Evolutionary conservation across 345 rosid species (phyloP).

Genomic region (Firmiana major): DNA sequence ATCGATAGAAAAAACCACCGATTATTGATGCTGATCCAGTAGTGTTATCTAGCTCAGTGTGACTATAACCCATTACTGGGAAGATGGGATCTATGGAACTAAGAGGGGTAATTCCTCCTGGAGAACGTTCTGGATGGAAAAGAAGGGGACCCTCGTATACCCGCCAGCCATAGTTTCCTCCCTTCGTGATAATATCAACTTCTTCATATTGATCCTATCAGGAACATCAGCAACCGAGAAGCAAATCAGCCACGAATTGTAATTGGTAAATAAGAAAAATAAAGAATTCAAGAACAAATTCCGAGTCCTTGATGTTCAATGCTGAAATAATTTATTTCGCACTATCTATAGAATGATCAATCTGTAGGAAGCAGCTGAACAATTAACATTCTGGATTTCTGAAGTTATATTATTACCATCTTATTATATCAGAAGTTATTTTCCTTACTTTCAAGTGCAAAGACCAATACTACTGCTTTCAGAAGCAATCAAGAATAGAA

Average conservation of each 20-base stretch:
- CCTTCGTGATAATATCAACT: constrained; percentile 43
- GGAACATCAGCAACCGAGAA: background rate
- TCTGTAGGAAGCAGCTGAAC: background rate
- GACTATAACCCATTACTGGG: constrained; percentile 48
- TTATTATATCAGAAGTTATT: background rate
- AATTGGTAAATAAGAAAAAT: background rate
- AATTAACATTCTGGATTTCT: background rate
- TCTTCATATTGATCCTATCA: constrained; percentile 49
- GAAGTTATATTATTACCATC: background rate
- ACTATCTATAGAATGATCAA: background rate
- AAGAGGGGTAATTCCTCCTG: constrained; percentile 21
- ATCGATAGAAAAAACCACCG: constrained; percentile 50
- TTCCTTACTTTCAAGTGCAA: background rate
- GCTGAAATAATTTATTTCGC: background rate
- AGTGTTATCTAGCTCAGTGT: constrained; percentile 25
- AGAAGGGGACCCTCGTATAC: constrained; percentile 39
- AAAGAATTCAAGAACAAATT: background rate
- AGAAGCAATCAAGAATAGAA: background rate
- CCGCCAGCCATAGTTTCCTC: constrained; percentile 57
- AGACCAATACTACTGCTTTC: background rate
- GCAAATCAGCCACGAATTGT: background rate
- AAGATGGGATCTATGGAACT: constrained; percentile 31
- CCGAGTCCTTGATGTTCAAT: background rate
- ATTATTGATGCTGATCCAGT: constrained; percentile 48
- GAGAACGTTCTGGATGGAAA: constrained; percentile 17